Conservation (phyloP, 306 rosid species). For the Cucurbita pepo region DNA sequence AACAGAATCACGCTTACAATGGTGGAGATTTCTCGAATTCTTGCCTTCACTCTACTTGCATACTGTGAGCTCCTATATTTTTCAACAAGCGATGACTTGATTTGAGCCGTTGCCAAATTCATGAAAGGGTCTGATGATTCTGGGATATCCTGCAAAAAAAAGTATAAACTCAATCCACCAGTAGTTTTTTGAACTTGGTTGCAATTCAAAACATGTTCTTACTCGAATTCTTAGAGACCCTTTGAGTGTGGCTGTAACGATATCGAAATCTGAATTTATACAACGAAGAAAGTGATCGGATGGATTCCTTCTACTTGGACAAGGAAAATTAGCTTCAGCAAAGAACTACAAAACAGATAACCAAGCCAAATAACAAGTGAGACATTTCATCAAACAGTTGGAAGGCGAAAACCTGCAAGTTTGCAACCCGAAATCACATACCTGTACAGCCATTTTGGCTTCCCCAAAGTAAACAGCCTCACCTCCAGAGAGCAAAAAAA, state of each 20-base stretch:
- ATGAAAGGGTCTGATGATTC: slow-evolving; percentile 66
- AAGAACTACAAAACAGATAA: slow-evolving; percentile 43
- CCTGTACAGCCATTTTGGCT: slow-evolving; percentile 63
- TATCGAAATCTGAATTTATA: slow-evolving; percentile 74
- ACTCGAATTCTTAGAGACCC: slow-evolving; percentile 20
- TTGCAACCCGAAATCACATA: neutral
- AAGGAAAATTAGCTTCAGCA: slow-evolving; percentile 67
- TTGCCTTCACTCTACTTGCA: slow-evolving; percentile 36
- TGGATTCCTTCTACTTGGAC: slow-evolving; percentile 84
- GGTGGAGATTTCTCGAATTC: slow-evolving; percentile 50
- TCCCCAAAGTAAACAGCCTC: slow-evolving; percentile 62
- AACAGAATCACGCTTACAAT: slow-evolving; percentile 30
- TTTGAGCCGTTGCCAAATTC: slow-evolving; percentile 66
- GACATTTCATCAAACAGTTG: neutral
- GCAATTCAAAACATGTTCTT: neutral
- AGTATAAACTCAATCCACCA: neutral
- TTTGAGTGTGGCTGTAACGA: slow-evolving; percentile 25
- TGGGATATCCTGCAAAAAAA: slow-evolving; percentile 41
- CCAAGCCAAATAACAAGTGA: neutral
- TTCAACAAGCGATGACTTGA: slow-evolving; percentile 61
- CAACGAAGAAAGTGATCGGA: slow-evolving; percentile 92
- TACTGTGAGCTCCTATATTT: slow-evolving; percentile 53
- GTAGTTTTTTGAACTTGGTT: neutral
- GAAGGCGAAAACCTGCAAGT: neutral
- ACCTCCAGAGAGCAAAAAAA: slow-evolving; percentile 82